Base-by-base conservation (phyloP, 2,329 filamentous ascomycete genomes). In the Catunica adiposa region DNA sequence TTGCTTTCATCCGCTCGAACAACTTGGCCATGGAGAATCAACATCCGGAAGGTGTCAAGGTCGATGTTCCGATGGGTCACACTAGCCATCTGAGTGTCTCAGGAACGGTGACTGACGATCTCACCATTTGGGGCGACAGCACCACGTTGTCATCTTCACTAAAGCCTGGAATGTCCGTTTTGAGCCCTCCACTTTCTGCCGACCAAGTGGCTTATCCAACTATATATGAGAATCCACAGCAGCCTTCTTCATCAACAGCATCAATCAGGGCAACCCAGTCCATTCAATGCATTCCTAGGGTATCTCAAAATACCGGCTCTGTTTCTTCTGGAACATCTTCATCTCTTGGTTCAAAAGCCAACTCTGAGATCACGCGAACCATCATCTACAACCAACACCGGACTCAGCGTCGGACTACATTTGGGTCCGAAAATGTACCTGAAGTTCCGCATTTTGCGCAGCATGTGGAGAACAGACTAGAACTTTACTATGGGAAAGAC, bases 1-100 rank as follows among this genome's bases (percentile, higher is more conserved):
- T 81, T 8, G 76, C 74, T 7, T 80, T 79, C 57, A 77, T 80
- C 56, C 70, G 76, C 6, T 80, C 77, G 3, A 77, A 78, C 63
- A 78, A 80, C 60, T 65, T 79, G 14, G 66, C 71, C 14, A 62
- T 67, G 14, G 64, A 68, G 31, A 66, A 63, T 20, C 47, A 60
- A n/a, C 54, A 55, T 26, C 51, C 20, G 17, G 25, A 52, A 31
- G 14, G 38, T 17, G 14, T 11, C 31, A 34, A 25, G 44, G 31
- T 11, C 11, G 5, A 5, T 5, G 38, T 48, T 8, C 46, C 47
- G 7, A 25, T 26, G 3, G 26, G 15, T 17, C 40, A 48, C 23
- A 14, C 26, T 3, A 23, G 29, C n/a, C 46, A 50, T 20, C n/a
- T 29, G 17, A 55, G 29, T 48, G 44, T 42, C 6, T 50, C 53